Conservation (phyloP, 179 eudicot genomes). For the Amaranthus tricolor region DNA sequence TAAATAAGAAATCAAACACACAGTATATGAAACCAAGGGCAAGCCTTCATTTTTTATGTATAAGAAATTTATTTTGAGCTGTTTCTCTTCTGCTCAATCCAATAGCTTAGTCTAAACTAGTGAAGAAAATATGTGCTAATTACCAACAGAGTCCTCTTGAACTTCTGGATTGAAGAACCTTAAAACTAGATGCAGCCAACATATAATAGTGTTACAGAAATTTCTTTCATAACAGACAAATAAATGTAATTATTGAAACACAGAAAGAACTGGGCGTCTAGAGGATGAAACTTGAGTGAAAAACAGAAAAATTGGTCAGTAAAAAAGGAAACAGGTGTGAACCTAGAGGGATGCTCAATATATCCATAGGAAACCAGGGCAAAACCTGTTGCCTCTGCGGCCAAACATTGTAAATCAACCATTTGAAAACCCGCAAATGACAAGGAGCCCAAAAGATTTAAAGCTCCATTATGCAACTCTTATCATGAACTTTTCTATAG, state of each 20-base stretch:
- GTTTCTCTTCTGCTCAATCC: neutral
- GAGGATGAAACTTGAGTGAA: neutral
- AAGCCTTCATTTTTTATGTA: neutral
- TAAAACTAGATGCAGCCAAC: neutral
- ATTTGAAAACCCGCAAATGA: neutral
- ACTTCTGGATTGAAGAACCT: neutral
- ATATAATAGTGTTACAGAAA: neutral
- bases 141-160: neutral
- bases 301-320: neutral
- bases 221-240: neutral
- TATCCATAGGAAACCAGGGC: neutral
- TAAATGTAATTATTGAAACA: no score
- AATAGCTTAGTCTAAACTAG: neutral
- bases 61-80: neutral
- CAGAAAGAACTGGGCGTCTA: neutral
- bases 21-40: neutral
- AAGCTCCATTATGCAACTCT: neutral
- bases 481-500: neutral
- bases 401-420: conserved; percentile 10
- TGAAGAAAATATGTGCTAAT: neutral
- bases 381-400: conserved; percentile 7
- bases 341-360: neutral
- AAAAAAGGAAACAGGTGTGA: neutral
- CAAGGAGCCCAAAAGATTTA: neutral
- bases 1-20: neutral